These are phyloP conservation scores for Lipomyces mesembrius DNA, from an alignment of 805 yeast genomes.

Conservation along the genomic window DNA sequence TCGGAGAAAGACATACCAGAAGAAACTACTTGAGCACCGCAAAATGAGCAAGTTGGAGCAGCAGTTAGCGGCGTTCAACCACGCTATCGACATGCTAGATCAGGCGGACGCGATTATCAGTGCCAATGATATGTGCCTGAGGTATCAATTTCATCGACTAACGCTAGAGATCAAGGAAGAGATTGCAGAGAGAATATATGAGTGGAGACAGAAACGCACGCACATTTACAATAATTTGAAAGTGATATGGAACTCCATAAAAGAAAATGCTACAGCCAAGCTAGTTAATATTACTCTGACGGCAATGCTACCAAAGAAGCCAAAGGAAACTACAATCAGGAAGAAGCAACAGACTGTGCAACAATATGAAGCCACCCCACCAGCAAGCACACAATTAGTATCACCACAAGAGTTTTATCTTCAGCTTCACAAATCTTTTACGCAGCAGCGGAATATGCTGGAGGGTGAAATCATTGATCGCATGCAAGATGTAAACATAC, in stretches of 20 bases:
- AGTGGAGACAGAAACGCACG: background rate
- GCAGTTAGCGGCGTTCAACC: background rate
- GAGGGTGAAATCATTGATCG: conserved; percentile 2
- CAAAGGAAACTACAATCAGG: background rate
- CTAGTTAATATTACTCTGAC: background rate
- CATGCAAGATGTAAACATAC: background rate
- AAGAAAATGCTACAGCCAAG: background rate
- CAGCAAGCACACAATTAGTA: background rate
- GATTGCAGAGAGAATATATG: background rate
- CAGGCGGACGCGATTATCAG: background rate
- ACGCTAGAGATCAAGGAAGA: background rate
- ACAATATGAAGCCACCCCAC: background rate
- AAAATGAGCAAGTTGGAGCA: background rate
- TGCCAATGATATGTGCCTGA: conserved; percentile 2
- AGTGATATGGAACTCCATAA: conserved; percentile 1
- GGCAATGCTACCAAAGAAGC: background rate
- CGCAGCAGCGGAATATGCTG: background rate
- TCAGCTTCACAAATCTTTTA: conserved; percentile 1
- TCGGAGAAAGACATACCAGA: background rate
- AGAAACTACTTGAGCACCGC: background rate
- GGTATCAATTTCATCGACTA: background rate
- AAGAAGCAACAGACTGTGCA: background rate
- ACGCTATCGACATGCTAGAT: background rate
- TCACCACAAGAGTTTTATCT: background rate
- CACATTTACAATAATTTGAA: background rate